Base-by-base conservation (phyloP, 495 filamentous ascomycete species). In the Mytilinidion resinicola region DNA sequence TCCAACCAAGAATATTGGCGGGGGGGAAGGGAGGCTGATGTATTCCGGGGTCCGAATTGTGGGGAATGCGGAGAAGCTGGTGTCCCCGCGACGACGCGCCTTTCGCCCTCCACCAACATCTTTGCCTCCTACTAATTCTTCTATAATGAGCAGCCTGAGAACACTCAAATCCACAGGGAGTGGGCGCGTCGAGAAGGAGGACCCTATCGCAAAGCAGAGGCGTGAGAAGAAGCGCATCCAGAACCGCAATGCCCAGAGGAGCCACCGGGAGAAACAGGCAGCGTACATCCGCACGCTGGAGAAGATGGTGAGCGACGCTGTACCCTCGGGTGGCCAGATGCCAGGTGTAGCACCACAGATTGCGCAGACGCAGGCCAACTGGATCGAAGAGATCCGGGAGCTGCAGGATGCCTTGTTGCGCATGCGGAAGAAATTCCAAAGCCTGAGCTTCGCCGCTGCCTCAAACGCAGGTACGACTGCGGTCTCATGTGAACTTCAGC, bases 351-450 rank as follows among this genome's bases (percentile, higher is more conserved):
- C 36, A 42, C 9, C 3, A 2, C 39, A 56, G 37, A 46, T 33
- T 20, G 39, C 35, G 30, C 42, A 35, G 17, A 56, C 42, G 37
- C 37, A 56, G 53, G n/a, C 46, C 9, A 17, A 34, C 2, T 47
- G 42, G 41, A 56, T 56, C 39, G 36, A 56, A 34, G 53, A 56
- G 41, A 56, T 43, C 14, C 53, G 44, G 15, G 53, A 56, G 19
- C 25, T 56, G 11, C 37, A 44, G 25, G 53, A 56, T 9, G 53
- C 53, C 5, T 36, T 56, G 36, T 56, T 56, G 39, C 25, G 53
- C 10, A 56, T 56, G 53, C 17, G 53, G 39, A 56, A 56, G 53
- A 56, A 56, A 41, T 34, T 56, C 6, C 25, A 43, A 37, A 56
- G 53, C 19, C 41, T 56, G 41, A 56, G 37, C 17, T 44, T 34